phyloP scores from a whole-genome alignment of 2,329 filamentous ascomycete genomes.

The Arthrinium phaeospermum region DNA sequence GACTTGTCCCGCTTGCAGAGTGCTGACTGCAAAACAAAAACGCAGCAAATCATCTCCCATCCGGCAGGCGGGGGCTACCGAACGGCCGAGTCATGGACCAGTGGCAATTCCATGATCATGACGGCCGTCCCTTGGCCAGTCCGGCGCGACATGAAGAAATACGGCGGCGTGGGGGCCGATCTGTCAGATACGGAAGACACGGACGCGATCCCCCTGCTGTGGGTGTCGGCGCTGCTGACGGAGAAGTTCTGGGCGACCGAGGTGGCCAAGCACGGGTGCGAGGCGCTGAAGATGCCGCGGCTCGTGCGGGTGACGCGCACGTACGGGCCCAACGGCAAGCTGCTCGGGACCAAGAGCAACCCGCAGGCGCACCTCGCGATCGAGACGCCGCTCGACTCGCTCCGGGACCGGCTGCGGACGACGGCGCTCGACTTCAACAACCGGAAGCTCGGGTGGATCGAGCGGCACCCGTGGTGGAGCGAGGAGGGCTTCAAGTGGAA shows the following conservation, averaged over 20 bases:
- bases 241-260: not conserved
- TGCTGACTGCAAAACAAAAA: not conserved
- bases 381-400: not conserved
- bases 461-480: not conserved
- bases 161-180: not conserved
- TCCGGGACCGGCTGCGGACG: not conserved
- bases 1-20: not conserved
- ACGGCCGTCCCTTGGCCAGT: not conserved
- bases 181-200: not conserved
- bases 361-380: not conserved
- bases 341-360: too few species aligned
- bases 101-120: not conserved
- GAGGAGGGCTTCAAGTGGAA: not conserved
- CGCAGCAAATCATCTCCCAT: not conserved
- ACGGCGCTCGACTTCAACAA: not conserved
- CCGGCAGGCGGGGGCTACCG: not conserved
- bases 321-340: not conserved
- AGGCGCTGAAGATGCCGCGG: not conserved
- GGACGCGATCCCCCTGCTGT: not conserved
- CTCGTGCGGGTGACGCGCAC: not conserved
- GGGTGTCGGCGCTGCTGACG: not conserved
- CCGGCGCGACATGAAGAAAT: not conserved
- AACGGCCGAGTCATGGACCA: not conserved
- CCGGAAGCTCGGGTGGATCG: not conserved
- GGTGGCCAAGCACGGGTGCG: not conserved